A percentile compares a stretch with the other conserved stretches of the same genome.
Evolutionary conservation across 768 basidiomycete species (phyloP).

Genomic region (Plicaturopsis crispa): DNA sequence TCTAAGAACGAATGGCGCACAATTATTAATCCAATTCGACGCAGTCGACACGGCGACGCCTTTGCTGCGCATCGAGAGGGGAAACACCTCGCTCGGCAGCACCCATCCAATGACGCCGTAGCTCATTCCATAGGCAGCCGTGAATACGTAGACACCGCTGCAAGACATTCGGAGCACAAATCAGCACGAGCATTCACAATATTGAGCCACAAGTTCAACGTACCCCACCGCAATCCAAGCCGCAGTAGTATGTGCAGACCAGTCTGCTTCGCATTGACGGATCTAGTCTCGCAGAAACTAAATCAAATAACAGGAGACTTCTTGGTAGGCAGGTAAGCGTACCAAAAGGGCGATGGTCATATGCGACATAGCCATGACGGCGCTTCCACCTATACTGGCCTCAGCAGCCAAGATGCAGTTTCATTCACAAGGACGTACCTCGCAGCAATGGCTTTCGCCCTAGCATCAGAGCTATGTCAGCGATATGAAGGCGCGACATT

Average conservation of each 20-base stretch:
- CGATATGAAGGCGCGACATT: constrained; percentile 1
- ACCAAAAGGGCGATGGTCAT: constrained; percentile 60
- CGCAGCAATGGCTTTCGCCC: constrained; percentile 62
- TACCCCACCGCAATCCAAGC: constrained; percentile 69
- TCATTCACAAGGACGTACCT: constrained; percentile 17
- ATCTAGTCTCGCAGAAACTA: constrained; percentile 14
- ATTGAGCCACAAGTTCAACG: too few relatives aligned
- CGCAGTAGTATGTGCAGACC: constrained; percentile 47
- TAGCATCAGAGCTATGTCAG: constrained; percentile 13
- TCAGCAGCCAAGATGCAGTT: not conserved
- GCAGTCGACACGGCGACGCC: constrained; percentile 81
- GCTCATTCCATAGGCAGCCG: constrained; percentile 68
- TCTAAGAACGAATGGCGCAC: constrained; percentile 25
- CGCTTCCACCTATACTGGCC: constrained; percentile 45
- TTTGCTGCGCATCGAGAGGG: constrained; percentile 69
- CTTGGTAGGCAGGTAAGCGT: constrained; percentile 9
- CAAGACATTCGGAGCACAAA: not conserved
- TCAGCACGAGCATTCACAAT: not conserved
- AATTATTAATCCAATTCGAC: constrained; percentile 85
- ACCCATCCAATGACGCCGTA: constrained; percentile 83
- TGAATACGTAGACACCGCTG: constrained; percentile 68
- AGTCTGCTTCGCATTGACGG: constrained; percentile 40
- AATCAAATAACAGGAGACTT: constrained; percentile 1
- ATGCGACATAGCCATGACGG: constrained; percentile 59
- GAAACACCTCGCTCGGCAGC: constrained; percentile 77